These are phyloP conservation scores for Xylariaceae sp. DNA, from an alignment of 2,329 filamentous ascomycete species.

Conservation along the genomic window DNA sequence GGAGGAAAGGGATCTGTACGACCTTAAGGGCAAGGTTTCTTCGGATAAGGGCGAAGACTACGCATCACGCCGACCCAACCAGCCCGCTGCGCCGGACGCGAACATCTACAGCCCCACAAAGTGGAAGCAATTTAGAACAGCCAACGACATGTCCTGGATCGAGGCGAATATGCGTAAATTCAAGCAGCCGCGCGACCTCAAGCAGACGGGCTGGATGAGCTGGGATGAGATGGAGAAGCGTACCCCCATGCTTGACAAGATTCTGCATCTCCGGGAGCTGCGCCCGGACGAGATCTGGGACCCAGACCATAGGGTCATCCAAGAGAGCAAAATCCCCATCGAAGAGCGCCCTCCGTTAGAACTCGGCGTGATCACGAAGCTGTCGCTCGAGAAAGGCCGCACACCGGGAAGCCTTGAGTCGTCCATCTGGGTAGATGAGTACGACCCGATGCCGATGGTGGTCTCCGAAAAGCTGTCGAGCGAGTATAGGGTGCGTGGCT, in stretches of 20 bases:
- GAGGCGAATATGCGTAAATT: not conserved
- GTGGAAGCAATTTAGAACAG: slow-evolving; percentile 15
- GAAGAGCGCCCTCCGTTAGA: slow-evolving; percentile 12
- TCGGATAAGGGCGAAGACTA: not conserved
- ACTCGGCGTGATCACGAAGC: slow-evolving; percentile 18
- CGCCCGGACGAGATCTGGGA: slow-evolving; percentile 19
- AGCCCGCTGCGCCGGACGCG: slow-evolving; percentile 5
- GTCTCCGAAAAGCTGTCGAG: slow-evolving; percentile 15
- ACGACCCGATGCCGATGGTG: slow-evolving; percentile 8
- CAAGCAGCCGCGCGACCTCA: slow-evolving; percentile 4
- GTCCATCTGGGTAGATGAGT: slow-evolving; percentile 4
- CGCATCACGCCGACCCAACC: slow-evolving; percentile 3
- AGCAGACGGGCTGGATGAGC: slow-evolving; percentile 23
- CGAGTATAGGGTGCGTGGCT: slow-evolving; percentile 13
- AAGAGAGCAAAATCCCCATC: slow-evolving; percentile 8
- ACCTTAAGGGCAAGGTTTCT: not conserved
- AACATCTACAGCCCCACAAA: slow-evolving; percentile 16
- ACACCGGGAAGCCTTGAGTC: slow-evolving; percentile 2
- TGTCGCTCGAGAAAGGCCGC: slow-evolving; percentile 23
- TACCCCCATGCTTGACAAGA: slow-evolving; percentile 8
- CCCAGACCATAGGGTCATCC: slow-evolving; percentile 12
- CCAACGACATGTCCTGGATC: slow-evolving; percentile 6
- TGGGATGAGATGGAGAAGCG: slow-evolving; percentile 24
- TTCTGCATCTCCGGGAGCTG: slow-evolving; percentile 4
- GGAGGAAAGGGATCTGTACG: not conserved